Evolutionary conservation across 1,139 yeast species (phyloP).

Genomic region (Arxiozyma heterogenica): DNA sequence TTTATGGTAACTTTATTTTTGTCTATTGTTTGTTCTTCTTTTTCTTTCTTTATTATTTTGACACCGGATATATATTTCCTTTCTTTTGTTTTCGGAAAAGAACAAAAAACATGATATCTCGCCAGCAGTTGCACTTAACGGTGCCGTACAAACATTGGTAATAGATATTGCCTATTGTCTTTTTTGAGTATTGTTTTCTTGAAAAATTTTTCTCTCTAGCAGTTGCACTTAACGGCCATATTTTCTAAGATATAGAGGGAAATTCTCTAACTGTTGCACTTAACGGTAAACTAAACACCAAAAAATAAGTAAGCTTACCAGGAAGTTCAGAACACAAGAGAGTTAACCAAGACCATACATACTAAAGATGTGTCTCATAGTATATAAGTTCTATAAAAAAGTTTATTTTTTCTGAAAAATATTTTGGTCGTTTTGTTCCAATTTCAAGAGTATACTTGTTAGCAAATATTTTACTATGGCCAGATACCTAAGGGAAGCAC

Average conservation of each 20-base stretch:
- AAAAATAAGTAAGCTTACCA: no score
- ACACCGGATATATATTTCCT: not conserved
- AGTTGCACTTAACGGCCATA: not conserved
- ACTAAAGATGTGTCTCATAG: no score
- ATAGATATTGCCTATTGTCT: not conserved
- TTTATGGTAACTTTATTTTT: no score
- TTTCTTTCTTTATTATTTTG: not conserved
- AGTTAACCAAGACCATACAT: not conserved
- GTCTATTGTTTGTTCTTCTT: not conserved
- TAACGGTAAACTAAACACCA: not conserved
- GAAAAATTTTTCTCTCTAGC: not conserved
- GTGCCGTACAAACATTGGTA: not conserved
- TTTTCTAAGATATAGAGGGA: not conserved
- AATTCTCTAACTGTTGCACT: not conserved
- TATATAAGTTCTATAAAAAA: no score
- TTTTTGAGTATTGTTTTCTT: not conserved
- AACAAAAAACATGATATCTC: no score
- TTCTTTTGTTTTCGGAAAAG: no score
- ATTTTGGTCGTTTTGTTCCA: no score
- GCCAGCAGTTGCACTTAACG: conserved; percentile 10
- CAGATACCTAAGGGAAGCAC: not conserved
- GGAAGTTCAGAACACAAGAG: no score
- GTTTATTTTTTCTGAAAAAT: no score
- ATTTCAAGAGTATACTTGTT: not conserved
- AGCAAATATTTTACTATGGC: not conserved